phyloP scores from a whole-genome alignment of 177 flowering plant genomes.

The Vitis hybrid region DNA sequence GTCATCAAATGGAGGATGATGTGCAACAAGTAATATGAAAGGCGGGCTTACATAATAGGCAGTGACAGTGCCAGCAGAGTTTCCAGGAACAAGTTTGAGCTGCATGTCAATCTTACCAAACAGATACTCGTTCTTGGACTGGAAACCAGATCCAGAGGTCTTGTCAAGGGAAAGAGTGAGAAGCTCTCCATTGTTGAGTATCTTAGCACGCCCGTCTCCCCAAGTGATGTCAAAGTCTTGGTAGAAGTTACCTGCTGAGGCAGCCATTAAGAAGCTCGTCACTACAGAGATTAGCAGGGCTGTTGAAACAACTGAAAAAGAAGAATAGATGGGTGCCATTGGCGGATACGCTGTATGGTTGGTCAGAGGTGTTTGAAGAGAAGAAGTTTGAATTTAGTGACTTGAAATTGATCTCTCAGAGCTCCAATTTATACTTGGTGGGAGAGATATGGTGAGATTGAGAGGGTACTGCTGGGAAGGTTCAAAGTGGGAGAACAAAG shows the following conservation, averaged over 20 bases:
- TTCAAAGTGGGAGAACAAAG: no score
- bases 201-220: slow-evolving; percentile 40
- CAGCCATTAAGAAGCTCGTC: neutral
- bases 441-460: no score
- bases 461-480: no score
- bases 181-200: slow-evolving; percentile 43
- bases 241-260: slow-evolving; percentile 30
- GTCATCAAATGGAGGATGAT: neutral
- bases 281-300: neutral
- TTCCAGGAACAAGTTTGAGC: slow-evolving; percentile 53
- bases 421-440: no score
- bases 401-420: no score
- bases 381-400: no score
- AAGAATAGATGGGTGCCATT: neutral
- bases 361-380: no score
- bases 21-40: neutral
- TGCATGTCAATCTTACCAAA: slow-evolving; percentile 52
- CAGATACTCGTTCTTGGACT: slow-evolving; percentile 43
- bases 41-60: slow-evolving; percentile 38
- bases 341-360: neutral
- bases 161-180: slow-evolving; percentile 52
- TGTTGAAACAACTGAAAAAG: neutral
- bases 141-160: slow-evolving; percentile 51
- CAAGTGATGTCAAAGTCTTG: slow-evolving; percentile 37
- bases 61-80: slow-evolving; percentile 67